A percentile compares a stretch with the other conserved stretches of the same genome.
Evolutionary conservation across 2,329 filamentous ascomycete species (phyloP).

Genomic region (Endoconidiophora laricicola): DNA sequence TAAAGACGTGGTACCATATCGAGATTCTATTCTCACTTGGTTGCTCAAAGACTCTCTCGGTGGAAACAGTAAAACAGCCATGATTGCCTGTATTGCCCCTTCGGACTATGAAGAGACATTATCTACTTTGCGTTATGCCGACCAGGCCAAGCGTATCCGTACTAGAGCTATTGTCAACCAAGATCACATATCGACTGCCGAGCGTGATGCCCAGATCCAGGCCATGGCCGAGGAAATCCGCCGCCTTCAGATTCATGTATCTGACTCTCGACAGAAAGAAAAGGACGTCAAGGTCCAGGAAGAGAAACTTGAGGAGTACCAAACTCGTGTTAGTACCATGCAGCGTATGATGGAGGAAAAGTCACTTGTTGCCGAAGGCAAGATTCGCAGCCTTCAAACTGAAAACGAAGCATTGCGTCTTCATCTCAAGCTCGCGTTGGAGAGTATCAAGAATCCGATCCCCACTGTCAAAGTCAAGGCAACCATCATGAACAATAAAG

Average conservation of each 20-base stretch:
- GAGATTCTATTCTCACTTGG: constrained; percentile 73
- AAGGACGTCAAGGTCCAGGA: constrained; percentile 63
- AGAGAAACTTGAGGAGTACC: constrained; percentile 84
- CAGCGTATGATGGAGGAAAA: constrained; percentile 94
- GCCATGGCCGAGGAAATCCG: constrained; percentile 95
- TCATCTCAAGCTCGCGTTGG: constrained; percentile 74
- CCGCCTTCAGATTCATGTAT: constrained; percentile 58
- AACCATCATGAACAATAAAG: constrained; percentile 17
- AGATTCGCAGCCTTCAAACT: constrained; percentile 76
- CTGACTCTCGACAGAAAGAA: constrained; percentile 48
- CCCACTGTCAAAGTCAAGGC: constrained; percentile 34
- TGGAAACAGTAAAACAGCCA: constrained; percentile 94
- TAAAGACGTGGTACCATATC: constrained; percentile 65
- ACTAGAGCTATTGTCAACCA: constrained; percentile 92
- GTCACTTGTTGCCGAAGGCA: constrained; percentile 76
- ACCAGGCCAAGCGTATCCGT: constrained; percentile 93
- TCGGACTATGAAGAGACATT: constrained; percentile 95
- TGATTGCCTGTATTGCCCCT: constrained; percentile 95
- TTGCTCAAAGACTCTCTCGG: constrained; percentile 89
- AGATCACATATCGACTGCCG: constrained; percentile 77
- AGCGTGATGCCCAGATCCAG: constrained; percentile 83
- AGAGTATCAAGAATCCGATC: constrained; percentile 83
- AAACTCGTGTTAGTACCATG: constrained; percentile 75
- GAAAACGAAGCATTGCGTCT: constrained; percentile 80
- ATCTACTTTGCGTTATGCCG: constrained; percentile 87